phyloP scores from a whole-genome alignment of 2,329 filamentous ascomycete genomes.

The Pleurostoma richardsiae region DNA sequence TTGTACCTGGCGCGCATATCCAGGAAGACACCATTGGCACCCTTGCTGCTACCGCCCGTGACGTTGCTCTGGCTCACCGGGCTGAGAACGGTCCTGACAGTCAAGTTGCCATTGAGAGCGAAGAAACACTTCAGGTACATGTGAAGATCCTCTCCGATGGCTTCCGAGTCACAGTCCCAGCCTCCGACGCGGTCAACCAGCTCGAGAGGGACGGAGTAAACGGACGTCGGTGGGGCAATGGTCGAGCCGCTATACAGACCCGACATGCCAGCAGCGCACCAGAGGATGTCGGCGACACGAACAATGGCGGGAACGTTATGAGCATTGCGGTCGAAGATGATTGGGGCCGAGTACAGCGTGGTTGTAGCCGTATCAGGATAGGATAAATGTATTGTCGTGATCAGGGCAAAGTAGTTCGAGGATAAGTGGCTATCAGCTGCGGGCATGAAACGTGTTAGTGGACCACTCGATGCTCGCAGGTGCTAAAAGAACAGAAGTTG shows the following conservation, averaged over 20 bases:
- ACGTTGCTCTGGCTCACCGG: constrained; percentile 72
- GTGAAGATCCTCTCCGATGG: constrained; percentile 71
- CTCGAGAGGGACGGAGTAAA: constrained; percentile 65
- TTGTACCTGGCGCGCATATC: constrained; percentile 64
- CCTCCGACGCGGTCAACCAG: constrained; percentile 65
- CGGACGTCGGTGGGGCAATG: constrained; percentile 66
- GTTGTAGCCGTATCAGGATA: constrained; percentile 55
- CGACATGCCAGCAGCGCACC: constrained; percentile 66
- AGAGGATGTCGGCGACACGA: constrained; percentile 66
- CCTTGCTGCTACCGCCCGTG: constrained; percentile 51
- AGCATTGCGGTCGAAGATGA: constrained; percentile 71
- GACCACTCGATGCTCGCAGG: constrained; percentile 10
- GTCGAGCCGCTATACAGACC: constrained; percentile 59
- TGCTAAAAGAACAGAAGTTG: background rate
- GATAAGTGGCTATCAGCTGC: constrained; percentile 68
- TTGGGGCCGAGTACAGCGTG: constrained; percentile 64
- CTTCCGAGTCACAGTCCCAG: constrained; percentile 66
- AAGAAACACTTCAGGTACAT: constrained; percentile 80
- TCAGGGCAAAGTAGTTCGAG: constrained; percentile 60
- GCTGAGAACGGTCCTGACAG: constrained; percentile 57
- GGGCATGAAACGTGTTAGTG: constrained; percentile 18
- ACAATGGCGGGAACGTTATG: constrained; percentile 63
- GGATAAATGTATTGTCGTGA: constrained; percentile 58
- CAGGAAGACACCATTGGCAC: constrained; percentile 45
- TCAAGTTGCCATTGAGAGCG: constrained; percentile 64